Evolutionary conservation across 257 asterid species (phyloP).

Genomic region (Solanum piurae): DNA sequence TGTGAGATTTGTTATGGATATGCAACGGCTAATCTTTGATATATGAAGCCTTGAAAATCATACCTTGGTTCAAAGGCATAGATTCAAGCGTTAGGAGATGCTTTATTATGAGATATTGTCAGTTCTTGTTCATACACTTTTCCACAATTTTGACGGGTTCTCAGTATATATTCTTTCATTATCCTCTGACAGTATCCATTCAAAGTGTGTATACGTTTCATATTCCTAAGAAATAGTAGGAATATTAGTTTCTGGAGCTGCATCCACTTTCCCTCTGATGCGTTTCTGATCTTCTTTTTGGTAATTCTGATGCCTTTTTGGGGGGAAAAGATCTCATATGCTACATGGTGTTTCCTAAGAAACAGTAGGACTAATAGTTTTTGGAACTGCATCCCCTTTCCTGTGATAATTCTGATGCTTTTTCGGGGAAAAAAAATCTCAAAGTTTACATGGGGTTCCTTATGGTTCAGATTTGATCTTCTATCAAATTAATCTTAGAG

Average conservation of each 20-base stretch:
- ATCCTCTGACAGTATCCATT: not conserved
- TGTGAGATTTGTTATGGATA: not conserved
- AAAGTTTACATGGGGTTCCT: not conserved
- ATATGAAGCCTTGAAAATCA: not conserved
- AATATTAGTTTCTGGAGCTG: not conserved
- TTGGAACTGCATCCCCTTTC: not conserved
- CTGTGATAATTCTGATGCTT: not conserved
- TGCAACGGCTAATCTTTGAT: not conserved
- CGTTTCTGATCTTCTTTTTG: not conserved
- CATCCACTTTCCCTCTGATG: not conserved
- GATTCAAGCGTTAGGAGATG: not conserved
- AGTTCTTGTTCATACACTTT: not conserved
- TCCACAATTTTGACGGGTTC: not conserved
- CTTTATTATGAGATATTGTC: not conserved
- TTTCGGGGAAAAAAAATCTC: not conserved
- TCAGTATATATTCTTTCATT: slow-evolving; percentile 4
- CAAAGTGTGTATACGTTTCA: not conserved
- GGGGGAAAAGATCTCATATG: not conserved
- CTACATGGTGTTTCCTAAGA: not conserved
- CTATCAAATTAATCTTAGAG: not conserved
- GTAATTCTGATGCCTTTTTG: not conserved
- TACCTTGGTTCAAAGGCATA: not conserved
- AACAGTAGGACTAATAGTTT: not conserved
- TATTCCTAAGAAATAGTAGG: not conserved
- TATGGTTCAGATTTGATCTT: not conserved